Evolutionary conservation across 169 alveolate genomes (phyloP).

Genomic region (Plasmodium fragile): DNA sequence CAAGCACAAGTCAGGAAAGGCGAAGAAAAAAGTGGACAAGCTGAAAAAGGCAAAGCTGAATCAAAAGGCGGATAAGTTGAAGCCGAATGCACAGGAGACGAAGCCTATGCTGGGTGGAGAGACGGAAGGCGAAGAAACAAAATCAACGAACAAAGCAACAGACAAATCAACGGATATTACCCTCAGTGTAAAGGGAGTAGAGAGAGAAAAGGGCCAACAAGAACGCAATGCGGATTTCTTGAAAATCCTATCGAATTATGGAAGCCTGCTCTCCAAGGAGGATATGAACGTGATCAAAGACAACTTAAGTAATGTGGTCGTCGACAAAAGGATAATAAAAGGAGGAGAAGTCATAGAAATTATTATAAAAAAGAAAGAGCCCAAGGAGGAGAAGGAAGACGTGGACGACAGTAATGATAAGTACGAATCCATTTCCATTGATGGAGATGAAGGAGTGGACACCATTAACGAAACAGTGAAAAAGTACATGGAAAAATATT

Average conservation of each 20-base stretch:
- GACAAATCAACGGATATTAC: neutral
- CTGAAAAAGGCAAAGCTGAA: neutral
- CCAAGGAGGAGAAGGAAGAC: neutral
- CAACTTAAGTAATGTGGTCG: constrained; percentile 6
- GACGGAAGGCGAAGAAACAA: neutral
- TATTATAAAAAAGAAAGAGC: constrained; percentile 16
- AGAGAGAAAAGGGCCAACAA: neutral
- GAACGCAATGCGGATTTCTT: neutral
- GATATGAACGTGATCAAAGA: constrained; percentile 28
- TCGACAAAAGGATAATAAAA: constrained; percentile 5
- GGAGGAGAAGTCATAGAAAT: constrained; percentile 38
- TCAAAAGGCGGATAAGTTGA: neutral
- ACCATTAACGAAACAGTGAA: constrained; percentile 38
- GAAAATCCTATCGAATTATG: constrained; percentile 30
- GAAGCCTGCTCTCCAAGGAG: constrained; percentile 32
- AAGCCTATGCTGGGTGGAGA: neutral
- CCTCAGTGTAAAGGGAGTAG: neutral
- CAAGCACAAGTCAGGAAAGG: neutral
- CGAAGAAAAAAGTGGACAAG: neutral
- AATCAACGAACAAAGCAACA: neutral
- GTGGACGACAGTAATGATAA: neutral
- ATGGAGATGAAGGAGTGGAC: constrained; percentile 5
- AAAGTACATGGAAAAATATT: constrained; percentile 59
- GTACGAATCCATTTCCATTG: constrained; percentile 38
- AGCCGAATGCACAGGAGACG: neutral